Evolutionary conservation across 2,329 filamentous ascomycete genomes (phyloP).

Genomic region (Biscogniauxia marginata): DNA sequence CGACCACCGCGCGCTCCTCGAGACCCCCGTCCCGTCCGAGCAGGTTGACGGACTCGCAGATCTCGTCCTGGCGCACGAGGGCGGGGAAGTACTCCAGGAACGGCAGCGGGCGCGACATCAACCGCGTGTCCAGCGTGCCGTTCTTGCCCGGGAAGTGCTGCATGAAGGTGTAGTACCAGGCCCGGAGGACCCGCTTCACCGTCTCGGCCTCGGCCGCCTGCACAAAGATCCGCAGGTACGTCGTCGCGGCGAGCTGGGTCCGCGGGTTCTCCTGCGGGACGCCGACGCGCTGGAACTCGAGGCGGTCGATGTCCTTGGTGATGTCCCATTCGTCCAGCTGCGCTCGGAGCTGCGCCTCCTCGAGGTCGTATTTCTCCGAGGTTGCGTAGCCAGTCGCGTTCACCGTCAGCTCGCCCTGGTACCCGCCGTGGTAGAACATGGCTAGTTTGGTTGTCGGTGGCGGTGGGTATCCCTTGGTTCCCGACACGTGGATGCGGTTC

Average conservation of each 20-base stretch:
- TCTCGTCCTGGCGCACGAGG: slow-evolving; percentile 25
- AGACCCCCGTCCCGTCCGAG: slow-evolving; percentile 6
- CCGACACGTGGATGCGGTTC: slow-evolving; percentile 40
- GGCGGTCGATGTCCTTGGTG: slow-evolving; percentile 42
- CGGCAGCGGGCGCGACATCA: slow-evolving; percentile 35
- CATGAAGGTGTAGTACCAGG: slow-evolving; percentile 37
- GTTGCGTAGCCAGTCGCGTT: slow-evolving; percentile 50
- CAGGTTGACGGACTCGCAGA: slow-evolving; percentile 21
- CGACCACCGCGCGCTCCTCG: slow-evolving; percentile 11
- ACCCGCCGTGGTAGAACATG: slow-evolving; percentile 49
- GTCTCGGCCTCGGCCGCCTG: slow-evolving; percentile 34
- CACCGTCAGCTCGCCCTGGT: slow-evolving; percentile 42
- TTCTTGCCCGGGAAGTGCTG: slow-evolving; percentile 46
- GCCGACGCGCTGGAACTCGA: slow-evolving; percentile 52
- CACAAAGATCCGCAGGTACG: slow-evolving; percentile 44
- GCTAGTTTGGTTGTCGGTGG: slow-evolving; percentile 52
- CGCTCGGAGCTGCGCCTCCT: slow-evolving; percentile 46
- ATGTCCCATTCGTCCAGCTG: slow-evolving; percentile 38
- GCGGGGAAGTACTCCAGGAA: slow-evolving; percentile 44
- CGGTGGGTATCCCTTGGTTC: slow-evolving; percentile 41
- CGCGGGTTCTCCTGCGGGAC: slow-evolving; percentile 37
- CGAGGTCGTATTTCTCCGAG: slow-evolving; percentile 46
- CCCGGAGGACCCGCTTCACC: slow-evolving; percentile 30
- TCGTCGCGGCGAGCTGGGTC: slow-evolving; percentile 41
- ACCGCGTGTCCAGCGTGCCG: slow-evolving; percentile 41